phyloP scores from a whole-genome alignment of 139 green algal species.

The Axilococcus clingmanii region DNA sequence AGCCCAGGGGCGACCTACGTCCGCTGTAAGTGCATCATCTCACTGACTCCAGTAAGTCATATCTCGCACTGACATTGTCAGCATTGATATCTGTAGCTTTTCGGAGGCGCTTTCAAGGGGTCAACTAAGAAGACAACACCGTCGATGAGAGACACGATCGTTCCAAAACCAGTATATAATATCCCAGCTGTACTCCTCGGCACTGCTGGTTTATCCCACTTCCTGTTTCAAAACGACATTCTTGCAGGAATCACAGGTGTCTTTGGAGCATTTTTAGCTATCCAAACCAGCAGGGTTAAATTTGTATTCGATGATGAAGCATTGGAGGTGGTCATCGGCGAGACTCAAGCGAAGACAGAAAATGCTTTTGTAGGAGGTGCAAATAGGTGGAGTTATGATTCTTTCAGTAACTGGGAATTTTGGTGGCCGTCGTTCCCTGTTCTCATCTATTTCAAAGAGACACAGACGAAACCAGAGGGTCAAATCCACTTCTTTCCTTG shows the following conservation, averaged over 20 bases:
- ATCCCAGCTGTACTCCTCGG: conserved; percentile 27
- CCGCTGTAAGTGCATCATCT: too few relatives aligned
- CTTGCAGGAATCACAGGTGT: conserved; percentile 22
- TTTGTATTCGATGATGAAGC: conserved; percentile 73
- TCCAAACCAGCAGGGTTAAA: conserved; percentile 62
- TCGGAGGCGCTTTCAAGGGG: background rate
- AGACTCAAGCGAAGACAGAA: conserved; percentile 50
- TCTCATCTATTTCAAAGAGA: conserved; percentile 98
- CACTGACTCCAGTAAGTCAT: too few relatives aligned
- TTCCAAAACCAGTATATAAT: conserved; percentile 18
- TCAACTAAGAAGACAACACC: background rate
- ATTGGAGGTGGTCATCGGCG: conserved; percentile 52
- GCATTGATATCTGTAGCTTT: too few relatives aligned
- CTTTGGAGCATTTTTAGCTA: conserved; percentile 56
- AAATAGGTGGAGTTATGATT: conserved; percentile 75
- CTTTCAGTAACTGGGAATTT: conserved; percentile 88
- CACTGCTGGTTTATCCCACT: conserved; percentile 11
- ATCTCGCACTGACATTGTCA: too few relatives aligned
- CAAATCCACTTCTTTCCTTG: conserved; percentile 97
- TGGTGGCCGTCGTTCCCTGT: conserved; percentile 92
- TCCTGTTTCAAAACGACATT: conserved; percentile 12
- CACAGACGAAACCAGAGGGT: conserved; percentile 91
- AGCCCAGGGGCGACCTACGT: too few relatives aligned
- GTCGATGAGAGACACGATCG: conserved; percentile 11
- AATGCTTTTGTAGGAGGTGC: conserved; percentile 79